Percentiles rank a stretch among this genome's conserved stretches.
These are phyloP conservation scores for Ulota crispa DNA, from an alignment of 225 moss, liverwort and hornwort species.

Conservation along the genomic window DNA sequence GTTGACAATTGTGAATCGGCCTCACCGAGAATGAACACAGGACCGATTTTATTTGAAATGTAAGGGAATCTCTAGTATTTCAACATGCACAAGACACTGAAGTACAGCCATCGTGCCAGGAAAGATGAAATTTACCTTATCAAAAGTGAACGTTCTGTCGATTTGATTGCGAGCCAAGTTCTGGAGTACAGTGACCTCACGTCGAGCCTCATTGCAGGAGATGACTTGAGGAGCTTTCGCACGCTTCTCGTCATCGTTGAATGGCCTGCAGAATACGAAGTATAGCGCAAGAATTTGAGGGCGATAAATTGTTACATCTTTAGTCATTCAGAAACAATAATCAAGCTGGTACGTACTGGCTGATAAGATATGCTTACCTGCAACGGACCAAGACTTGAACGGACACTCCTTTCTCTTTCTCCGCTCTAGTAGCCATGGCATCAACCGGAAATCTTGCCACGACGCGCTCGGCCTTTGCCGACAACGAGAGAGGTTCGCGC, in stretches of 20 bases:
- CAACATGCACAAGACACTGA: too few species aligned
- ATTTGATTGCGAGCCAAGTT: slow-evolving; percentile 85
- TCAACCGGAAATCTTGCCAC: slow-evolving; percentile 17
- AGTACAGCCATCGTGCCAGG: too few species aligned
- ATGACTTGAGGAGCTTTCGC: slow-evolving; percentile 76
- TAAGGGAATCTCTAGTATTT: too few species aligned
- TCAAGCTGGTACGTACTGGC: background rate
- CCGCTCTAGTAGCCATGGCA: slow-evolving; percentile 48
- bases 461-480: slow-evolving; percentile 17
- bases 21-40: too few species aligned
- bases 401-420: slow-evolving; percentile 87
- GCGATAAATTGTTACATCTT: background rate
- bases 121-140: slow-evolving; percentile 38
- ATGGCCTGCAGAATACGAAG: slow-evolving; percentile 48
- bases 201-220: slow-evolving; percentile 85
- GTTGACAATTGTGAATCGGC: too few species aligned
- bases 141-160: slow-evolving; percentile 86
- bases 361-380: slow-evolving; percentile 26
- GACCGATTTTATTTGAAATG: too few species aligned
- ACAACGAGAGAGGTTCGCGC: slow-evolving; percentile 25
- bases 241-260: slow-evolving; percentile 75
- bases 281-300: background rate
- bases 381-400: slow-evolving; percentile 57
- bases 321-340: background rate
- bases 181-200: slow-evolving; percentile 84